These are phyloP conservation scores for Condylostoma magnum DNA, from an alignment of 169 alveolate genomes.

Conservation along the genomic window DNA sequence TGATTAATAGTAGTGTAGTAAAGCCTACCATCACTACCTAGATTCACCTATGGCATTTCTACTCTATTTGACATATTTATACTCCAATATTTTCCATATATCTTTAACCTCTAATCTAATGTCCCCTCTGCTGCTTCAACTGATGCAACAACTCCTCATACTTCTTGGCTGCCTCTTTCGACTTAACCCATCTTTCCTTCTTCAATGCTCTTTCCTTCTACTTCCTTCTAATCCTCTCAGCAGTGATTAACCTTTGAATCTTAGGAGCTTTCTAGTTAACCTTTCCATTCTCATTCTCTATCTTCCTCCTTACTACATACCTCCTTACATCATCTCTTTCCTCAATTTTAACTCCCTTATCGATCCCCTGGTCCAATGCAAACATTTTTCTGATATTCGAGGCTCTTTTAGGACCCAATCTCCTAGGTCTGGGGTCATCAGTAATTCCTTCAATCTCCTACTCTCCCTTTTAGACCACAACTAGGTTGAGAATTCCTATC, in stretches of 20 bases:
- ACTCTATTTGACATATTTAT: too few relatives aligned
- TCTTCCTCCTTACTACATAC: conserved; percentile 91
- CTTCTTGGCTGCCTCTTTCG: conserved; percentile 72
- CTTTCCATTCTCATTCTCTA: conserved; percentile 86
- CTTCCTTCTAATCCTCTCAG: conserved; percentile 97
- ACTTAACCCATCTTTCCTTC: conserved; percentile 65
- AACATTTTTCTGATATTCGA: conserved; percentile 95
- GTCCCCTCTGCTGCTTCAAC: conserved; percentile 13
- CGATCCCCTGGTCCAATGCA: conserved; percentile 78
- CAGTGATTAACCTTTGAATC: conserved; percentile 99
- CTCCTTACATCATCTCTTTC: conserved; percentile 94
- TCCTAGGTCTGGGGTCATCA: conserved; percentile 94
- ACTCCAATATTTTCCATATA: too few relatives aligned
- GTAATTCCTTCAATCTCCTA: conserved; percentile 97
- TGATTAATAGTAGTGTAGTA: too few relatives aligned
- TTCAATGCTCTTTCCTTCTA: conserved; percentile 63
- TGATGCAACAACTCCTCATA: conserved; percentile 49
- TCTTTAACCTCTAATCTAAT: too few relatives aligned
- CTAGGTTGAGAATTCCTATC: conserved; percentile 95
- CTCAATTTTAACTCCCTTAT: conserved; percentile 31
- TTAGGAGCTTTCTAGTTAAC: conserved; percentile 94
- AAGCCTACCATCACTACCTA: too few relatives aligned
- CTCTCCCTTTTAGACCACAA: conserved; percentile 97
- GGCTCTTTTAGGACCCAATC: conserved; percentile 99
- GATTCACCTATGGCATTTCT: too few relatives aligned